Evolutionary conservation across 306 rosid species (phyloP).

Genomic region (Castanospermum australe): DNA sequence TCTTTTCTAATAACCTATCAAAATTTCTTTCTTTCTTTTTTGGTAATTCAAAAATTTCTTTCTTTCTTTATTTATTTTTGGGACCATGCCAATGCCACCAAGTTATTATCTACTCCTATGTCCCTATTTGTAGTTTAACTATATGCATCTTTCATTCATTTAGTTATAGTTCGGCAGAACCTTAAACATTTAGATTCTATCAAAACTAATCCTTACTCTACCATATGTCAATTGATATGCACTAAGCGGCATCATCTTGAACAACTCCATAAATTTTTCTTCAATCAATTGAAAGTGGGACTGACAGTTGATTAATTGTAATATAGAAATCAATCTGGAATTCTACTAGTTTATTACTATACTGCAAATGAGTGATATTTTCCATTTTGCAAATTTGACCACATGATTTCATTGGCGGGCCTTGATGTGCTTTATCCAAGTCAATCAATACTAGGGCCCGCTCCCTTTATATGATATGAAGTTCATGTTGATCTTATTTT

Average conservation of each 20-base stretch:
- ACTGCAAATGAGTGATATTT: not conserved
- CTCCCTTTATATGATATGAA: not conserved
- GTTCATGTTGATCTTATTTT: not conserved
- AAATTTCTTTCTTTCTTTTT: not conserved
- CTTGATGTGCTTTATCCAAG: not conserved
- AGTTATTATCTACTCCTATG: not conserved
- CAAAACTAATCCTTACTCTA: slow-evolving; percentile 8
- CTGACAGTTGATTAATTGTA: not conserved
- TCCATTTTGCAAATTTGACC: not conserved
- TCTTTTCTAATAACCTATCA: not conserved
- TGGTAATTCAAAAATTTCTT: no score
- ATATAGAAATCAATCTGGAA: slow-evolving; percentile 6
- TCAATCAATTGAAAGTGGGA: not conserved
- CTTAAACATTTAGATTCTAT: not conserved
- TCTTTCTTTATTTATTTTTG: not conserved
- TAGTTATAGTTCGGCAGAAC: not conserved
- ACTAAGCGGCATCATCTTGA: not conserved
- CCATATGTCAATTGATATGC: slow-evolving; percentile 7
- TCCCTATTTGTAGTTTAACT: not conserved
- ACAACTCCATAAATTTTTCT: not conserved
- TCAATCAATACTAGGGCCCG: not conserved
- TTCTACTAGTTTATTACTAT: not conserved
- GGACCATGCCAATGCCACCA: not conserved
- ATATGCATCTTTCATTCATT: not conserved
- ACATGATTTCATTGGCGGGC: not conserved